Percentiles rank a stretch among this genome's conserved stretches.
Conservation (phyloP, 768 basidiomycete genomes). For the Collybia mongolica region DNA sequence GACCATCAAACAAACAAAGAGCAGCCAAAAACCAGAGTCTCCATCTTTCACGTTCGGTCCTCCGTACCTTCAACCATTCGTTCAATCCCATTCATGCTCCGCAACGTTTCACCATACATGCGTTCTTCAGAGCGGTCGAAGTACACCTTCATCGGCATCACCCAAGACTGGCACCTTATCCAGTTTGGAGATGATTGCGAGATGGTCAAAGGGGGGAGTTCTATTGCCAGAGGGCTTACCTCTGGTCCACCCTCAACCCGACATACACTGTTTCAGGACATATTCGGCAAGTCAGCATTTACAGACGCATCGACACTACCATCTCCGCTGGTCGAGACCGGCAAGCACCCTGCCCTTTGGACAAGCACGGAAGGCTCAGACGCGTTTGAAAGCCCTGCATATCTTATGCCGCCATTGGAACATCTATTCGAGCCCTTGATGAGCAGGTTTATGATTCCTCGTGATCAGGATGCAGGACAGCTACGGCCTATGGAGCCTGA, state of each 20-base stretch:
- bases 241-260: constrained; percentile 24
- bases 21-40: constrained; percentile 35
- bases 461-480: constrained; percentile 12
- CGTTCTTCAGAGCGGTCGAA: constrained; percentile 26
- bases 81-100: constrained; percentile 63
- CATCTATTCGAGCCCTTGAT: constrained; percentile 64
- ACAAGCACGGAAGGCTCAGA: constrained; percentile 39
- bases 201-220: constrained; percentile 39
- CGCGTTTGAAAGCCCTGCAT: constrained; percentile 68
- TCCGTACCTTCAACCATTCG: constrained; percentile 40
- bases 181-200: constrained; percentile 62
- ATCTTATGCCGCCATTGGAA: constrained; percentile 74
- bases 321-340: constrained; percentile 10
- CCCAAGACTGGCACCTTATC: constrained; percentile 61
- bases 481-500: constrained; percentile 28
- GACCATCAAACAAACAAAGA: constrained; percentile 23
- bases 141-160: constrained; percentile 70
- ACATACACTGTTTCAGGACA: constrained; percentile 82
- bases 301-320: constrained; percentile 21
- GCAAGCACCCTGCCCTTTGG: constrained; percentile 7
- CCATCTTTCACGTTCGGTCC: constrained; percentile 48
- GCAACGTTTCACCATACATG: constrained; percentile 40
- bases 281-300: constrained; percentile 83
- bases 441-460: constrained; percentile 29
- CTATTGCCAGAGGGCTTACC: constrained; percentile 35